Base-by-base conservation (phyloP, 352 stramenopile genomes). In the Pythium aristosporum region DNA sequence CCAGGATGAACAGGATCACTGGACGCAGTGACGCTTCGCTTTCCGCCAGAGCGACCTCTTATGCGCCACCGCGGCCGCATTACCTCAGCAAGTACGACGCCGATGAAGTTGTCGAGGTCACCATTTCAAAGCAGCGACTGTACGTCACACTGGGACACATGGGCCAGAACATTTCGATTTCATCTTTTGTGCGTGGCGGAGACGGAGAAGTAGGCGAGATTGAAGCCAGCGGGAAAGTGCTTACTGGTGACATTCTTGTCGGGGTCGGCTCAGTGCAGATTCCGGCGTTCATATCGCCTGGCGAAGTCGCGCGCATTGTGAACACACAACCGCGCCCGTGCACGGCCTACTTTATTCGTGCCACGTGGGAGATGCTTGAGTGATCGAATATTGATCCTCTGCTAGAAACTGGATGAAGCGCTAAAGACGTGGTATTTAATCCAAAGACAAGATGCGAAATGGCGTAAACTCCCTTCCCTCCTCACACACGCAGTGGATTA, bases 141-240 rank as follows among this genome's bases (percentile, higher is more conserved):
- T 80, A 76, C 55, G 63, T 93, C 28, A 91, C 85, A 30, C 71
- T 91, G 53, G 76, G 68, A 8, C 37, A 72, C 4, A 72, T 88
- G 37, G 80, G 79, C 15, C 75, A 69, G 2, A 70, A 75, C 20
- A 76, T 91, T 8, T 75, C 73, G 2, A 67, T 91, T 32, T 88
- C 85, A 10, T 87, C 82, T 8, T 91, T 90, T 28, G 74, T 87
- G 18, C 53, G 32, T 11, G 73, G 83, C n/a, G 68, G 80, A n/a
- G 46, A 51, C 39, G 85, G 81, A 2, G 58, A 75, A 21, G 37
- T 46, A 11, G 85, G 85, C 9, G 85, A 94, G 62, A 80, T 94
- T 32, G 82, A 94, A 61, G 53, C 70, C 32, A 91, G 82, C 53
- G 82, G 85, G 36, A 83, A 80, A 42, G 85, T 93, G 20, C 71